Percentiles rank a stretch among this genome's conserved stretches.
These are phyloP conservation scores for Leptographium lundbergii DNA, from an alignment of 2,329 filamentous ascomycete species.

Conservation along the genomic window DNA sequence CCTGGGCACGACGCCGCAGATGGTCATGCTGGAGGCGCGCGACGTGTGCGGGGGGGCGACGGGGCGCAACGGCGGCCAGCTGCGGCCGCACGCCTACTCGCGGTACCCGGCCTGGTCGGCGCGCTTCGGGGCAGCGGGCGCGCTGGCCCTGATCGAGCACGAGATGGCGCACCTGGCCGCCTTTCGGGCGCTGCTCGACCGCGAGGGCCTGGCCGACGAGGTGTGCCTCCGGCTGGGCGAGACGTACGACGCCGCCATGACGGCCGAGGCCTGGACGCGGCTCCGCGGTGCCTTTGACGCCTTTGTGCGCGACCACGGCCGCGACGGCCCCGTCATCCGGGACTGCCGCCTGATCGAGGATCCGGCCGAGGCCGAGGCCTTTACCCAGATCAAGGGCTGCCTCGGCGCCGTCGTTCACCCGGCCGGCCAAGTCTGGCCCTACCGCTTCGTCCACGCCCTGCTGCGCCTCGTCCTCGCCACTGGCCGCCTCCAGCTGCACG, in stretches of 20 bases:
- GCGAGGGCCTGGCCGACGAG: background rate
- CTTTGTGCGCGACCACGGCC: constrained; percentile 1
- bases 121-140: background rate
- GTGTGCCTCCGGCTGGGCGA: background rate
- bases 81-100: constrained; percentile 3
- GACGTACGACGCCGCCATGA: constrained; percentile 4
- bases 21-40: constrained; percentile 52
- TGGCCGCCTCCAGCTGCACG: constrained; percentile 52
- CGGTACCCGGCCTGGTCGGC: background rate
- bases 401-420: background rate
- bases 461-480: background rate
- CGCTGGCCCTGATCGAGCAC: background rate
- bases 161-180: constrained; percentile 2
- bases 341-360: constrained; percentile 1
- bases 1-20: constrained; percentile 13
- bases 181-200: background rate
- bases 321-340: background rate
- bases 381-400: constrained; percentile 3
- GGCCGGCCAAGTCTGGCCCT: constrained; percentile 3
- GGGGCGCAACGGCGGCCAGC: constrained; percentile 31
- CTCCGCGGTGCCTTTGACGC: background rate
- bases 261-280: background rate
- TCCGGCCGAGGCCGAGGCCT: background rate
- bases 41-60: constrained; percentile 55
- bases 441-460: constrained; percentile 1